Conservation (phyloP, 2,329 filamentous ascomycete genomes). For the Alternaria sp. region DNA sequence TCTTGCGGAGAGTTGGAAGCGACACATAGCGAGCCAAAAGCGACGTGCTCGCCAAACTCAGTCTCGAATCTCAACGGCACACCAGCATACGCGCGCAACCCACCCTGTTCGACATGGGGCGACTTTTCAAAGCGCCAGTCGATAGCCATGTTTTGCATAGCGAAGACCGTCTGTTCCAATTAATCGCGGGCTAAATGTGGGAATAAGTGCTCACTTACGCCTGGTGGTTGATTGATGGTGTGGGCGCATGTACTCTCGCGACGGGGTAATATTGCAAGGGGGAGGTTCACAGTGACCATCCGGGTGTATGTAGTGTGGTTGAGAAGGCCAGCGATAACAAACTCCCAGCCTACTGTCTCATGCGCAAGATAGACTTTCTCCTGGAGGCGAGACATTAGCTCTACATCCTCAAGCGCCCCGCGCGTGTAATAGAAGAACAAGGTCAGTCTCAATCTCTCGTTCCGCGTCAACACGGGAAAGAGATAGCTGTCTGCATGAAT, state of each 20-base stretch:
- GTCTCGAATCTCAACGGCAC: constrained; percentile 52
- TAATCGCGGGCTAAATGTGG: constrained; percentile 7
- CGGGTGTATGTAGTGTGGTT: constrained; percentile 56
- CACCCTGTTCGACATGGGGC: constrained; percentile 53
- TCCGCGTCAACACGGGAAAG: constrained; percentile 46
- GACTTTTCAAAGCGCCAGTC: constrained; percentile 57
- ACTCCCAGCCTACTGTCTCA: constrained; percentile 57
- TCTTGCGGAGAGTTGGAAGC: constrained; percentile 49
- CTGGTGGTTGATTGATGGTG: constrained; percentile 50
- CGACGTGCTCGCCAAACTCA: constrained; percentile 52
- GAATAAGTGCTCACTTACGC: constrained; percentile 29
- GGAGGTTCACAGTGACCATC: constrained; percentile 54
- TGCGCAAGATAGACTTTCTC: constrained; percentile 54
- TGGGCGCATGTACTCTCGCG: constrained; percentile 58
- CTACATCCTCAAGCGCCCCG: constrained; percentile 51
- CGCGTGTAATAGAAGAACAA: constrained; percentile 58
- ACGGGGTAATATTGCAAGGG: constrained; percentile 54
- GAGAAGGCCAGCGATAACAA: constrained; percentile 56
- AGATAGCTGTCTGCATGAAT: constrained; percentile 42
- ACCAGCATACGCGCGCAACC: constrained; percentile 55
- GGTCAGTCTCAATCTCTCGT: constrained; percentile 50
- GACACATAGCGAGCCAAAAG: constrained; percentile 56
- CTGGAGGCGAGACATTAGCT: constrained; percentile 54
- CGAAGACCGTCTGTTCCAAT: constrained; percentile 48
- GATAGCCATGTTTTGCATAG: constrained; percentile 52